Evolutionary conservation across 1,139 yeast genomes (phyloP).

Genomic region (Hansenula anomala): DNA sequence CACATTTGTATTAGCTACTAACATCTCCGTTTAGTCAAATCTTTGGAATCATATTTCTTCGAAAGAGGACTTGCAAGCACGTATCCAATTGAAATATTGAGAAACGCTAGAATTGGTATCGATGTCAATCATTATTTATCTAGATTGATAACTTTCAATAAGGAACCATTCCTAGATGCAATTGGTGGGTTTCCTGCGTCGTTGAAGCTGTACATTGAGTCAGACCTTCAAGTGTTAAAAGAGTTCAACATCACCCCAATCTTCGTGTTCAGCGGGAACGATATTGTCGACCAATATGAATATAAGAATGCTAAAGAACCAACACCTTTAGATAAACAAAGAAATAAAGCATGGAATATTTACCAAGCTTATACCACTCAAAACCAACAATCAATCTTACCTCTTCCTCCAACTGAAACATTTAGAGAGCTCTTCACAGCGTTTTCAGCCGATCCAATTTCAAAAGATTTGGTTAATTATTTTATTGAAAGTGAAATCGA

Average conservation of each 20-base stretch:
- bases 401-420: constrained; percentile 26
- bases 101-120: constrained; percentile 72
- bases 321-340: constrained; percentile 21
- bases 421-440: constrained; percentile 26
- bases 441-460: constrained; percentile 36
- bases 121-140: constrained; percentile 79
- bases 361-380: constrained; percentile 22
- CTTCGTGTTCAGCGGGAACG: constrained; percentile 64
- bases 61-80: constrained; percentile 64
- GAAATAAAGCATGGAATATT: constrained; percentile 31
- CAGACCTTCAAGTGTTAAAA: constrained; percentile 58
- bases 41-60: constrained; percentile 66
- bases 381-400: constrained; percentile 30
- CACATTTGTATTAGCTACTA: background rate
- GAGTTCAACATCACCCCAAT: constrained; percentile 67
- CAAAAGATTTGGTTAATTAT: constrained; percentile 51
- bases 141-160: constrained; percentile 55
- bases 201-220: constrained; percentile 49
- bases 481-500: constrained; percentile 56
- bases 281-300: constrained; percentile 26
- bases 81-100: constrained; percentile 60
- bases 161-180: constrained; percentile 72
- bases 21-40: constrained; percentile 35
- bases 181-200: constrained; percentile 80
- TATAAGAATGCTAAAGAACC: constrained; percentile 10